Evolutionary conservation across 2,329 filamentous ascomycete genomes (phyloP), one percentile per base, ranked within the genome.

Genomic region (Botrytis deweyae): DNA sequence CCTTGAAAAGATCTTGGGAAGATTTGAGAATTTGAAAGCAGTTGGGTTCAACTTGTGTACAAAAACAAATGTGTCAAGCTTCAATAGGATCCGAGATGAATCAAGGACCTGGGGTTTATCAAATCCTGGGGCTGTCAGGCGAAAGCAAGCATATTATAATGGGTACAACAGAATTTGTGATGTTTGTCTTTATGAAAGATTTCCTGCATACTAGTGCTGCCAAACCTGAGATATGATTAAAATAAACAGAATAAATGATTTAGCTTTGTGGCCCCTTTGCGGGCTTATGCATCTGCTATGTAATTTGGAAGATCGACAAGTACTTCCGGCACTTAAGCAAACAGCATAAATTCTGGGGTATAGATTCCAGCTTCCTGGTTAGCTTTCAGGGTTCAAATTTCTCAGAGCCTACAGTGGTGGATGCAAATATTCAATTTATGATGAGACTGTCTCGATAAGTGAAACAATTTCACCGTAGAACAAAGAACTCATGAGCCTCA

Each of bases 391-490:
- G 46, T 40, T 38, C 14, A 16, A 69, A 58, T 52, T 66, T 29
- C 42, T 55, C 58, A 42, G 40, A 66, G 44, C 42, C 72, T 76
- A 76, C 71, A 75, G 63, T 74, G 68, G 55, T 36, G 61, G 74
- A 46, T 65, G 77, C 74, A 77, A 75, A 46, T 75, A 55, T 75
- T 76, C 69, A 79, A 74, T 65, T 44, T 67, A 40, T 59, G 22
- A 73, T 75, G 72, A 78, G 74, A 77, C 75, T 77, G 74, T 78
- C 73, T 77, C 72, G 64, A 73, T 68, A 65, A 33, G 70, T 78
- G 77, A 79, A 79, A 79, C 77, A 55, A 22, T 29, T 61, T 63
- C 61, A 36, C 62, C 62, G 73, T 33, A 76, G 74, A 58, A 78
- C 75, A 79, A 79, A 77, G 76, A 76, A 46, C 67, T 25, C 68